phyloP scores from a whole-genome alignment of 202 grass and related monocot genomes.

The Sporobolus alterniflorus region DNA sequence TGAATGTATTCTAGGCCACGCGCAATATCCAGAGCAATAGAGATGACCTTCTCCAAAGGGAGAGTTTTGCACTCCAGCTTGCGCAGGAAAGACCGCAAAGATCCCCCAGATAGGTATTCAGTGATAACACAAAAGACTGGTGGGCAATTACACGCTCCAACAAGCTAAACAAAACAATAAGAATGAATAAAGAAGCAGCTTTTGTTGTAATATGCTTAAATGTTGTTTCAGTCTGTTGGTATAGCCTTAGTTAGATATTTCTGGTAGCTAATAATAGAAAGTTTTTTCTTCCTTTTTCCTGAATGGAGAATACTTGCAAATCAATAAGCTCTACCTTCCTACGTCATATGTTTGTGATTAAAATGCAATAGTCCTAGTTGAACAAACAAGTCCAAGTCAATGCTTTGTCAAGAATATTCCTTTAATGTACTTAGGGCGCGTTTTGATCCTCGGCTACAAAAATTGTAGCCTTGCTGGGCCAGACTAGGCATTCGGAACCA shows the following conservation, averaged over 20 bases:
- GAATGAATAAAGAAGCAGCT: constrained; percentile 25
- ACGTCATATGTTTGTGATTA: constrained; percentile 24
- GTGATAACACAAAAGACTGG: constrained; percentile 93
- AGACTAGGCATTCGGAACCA: too few relatives aligned
- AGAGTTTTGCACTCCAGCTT: constrained; percentile 66
- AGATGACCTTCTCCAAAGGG: constrained; percentile 64
- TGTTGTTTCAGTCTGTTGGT: neutral
- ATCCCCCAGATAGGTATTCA: constrained; percentile 83
- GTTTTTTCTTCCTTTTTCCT: neutral
- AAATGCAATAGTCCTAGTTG: constrained; percentile 13
- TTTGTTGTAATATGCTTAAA: neutral
- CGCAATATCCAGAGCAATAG: constrained; percentile 79
- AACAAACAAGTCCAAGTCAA: constrained; percentile 19
- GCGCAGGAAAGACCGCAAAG: constrained; percentile 81
- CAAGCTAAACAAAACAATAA: constrained; percentile 61
- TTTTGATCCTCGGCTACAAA: too few relatives aligned
- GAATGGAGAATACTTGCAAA: constrained; percentile 1
- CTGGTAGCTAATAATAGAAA: neutral
- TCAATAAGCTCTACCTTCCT: neutral
- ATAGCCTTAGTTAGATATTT: neutral
- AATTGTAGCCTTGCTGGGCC: too few relatives aligned
- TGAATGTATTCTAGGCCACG: constrained; percentile 89
- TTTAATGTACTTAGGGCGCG: neutral
- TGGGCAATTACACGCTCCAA: constrained; percentile 79
- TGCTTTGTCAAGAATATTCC: constrained; percentile 15